Percentiles rank a stretch among this genome's conserved stretches.
These are phyloP conservation scores for Firmiana major DNA, from an alignment of 345 rosid genomes.

Conservation along the genomic window DNA sequence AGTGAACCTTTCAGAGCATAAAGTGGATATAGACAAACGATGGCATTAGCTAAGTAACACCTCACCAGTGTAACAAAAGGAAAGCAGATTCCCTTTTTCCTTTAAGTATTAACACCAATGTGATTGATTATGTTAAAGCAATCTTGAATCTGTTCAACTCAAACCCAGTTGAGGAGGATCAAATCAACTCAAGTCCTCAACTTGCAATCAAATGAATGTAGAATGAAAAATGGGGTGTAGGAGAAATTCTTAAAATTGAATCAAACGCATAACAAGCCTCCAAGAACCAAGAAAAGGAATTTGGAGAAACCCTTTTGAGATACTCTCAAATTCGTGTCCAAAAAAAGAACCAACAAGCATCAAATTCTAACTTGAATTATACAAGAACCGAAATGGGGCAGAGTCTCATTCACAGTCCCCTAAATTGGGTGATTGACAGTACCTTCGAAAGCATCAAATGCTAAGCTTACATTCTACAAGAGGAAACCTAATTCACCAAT, in stretches of 20 bases:
- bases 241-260: slow-evolving; percentile 25
- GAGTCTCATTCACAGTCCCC: slow-evolving; percentile 37
- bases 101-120: slow-evolving; percentile 21
- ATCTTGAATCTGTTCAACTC: background rate
- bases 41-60: slow-evolving; percentile 62
- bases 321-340: slow-evolving; percentile 43
- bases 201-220: slow-evolving; percentile 11
- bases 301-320: slow-evolving; percentile 40
- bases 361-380: slow-evolving; percentile 48
- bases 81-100: slow-evolving; percentile 2
- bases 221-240: slow-evolving; percentile 7
- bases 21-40: slow-evolving; percentile 52
- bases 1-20: slow-evolving; percentile 94
- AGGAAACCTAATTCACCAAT: slow-evolving; percentile 36
- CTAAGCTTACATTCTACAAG: slow-evolving; percentile 45
- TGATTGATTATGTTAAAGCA: slow-evolving; percentile 14
- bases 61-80: slow-evolving; percentile 20
- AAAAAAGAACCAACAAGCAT: slow-evolving; percentile 40
- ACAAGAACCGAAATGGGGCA: slow-evolving; percentile 38
- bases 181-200: slow-evolving; percentile 24
- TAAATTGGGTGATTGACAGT: slow-evolving; percentile 30
- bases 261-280: slow-evolving; percentile 28
- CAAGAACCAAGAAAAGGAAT: slow-evolving; percentile 21
- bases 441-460: slow-evolving; percentile 55
- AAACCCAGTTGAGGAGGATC: slow-evolving; percentile 22